Conservation (phyloP, 2,329 filamentous ascomycete genomes). For the Alternaria atra region DNA sequence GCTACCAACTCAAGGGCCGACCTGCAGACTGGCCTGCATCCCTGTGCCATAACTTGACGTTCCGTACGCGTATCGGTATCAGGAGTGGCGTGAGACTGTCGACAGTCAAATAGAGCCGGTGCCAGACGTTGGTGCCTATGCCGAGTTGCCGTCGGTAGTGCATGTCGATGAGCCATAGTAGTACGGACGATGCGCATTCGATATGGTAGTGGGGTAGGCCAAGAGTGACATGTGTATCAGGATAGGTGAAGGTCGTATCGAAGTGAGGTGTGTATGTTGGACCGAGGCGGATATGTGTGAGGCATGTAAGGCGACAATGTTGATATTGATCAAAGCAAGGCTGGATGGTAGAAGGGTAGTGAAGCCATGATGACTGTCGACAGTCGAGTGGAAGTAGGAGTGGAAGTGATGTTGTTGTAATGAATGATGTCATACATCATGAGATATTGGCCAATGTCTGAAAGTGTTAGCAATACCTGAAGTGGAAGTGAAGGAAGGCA, state of each 20-base stretch:
- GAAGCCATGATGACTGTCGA: background rate
- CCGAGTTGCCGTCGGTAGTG: background rate
- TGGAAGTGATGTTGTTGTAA: background rate
- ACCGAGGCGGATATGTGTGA: background rate
- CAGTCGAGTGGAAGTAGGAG: background rate
- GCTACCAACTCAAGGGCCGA: conserved; percentile 8
- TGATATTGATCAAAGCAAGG: background rate
- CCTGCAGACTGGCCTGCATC: conserved; percentile 7
- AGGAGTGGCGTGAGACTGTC: conserved; percentile 3
- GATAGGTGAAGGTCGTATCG: background rate
- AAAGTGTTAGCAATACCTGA: background rate
- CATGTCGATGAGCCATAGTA: background rate
- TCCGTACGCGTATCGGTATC: background rate
- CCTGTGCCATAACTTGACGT: conserved; percentile 6
- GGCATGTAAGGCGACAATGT: background rate
- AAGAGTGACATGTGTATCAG: background rate
- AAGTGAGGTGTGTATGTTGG: background rate
- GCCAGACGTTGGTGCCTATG: conserved; percentile 3
- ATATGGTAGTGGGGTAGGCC: background rate
- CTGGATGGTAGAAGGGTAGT: background rate
- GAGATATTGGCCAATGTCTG: conserved; percentile 4
- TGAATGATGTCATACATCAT: conserved; percentile 11
- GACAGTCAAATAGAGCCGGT: conserved; percentile 3
- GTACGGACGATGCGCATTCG: background rate
- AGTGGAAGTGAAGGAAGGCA: background rate